Percentiles rank a stretch among this genome's conserved stretches.
phyloP scores from a whole-genome alignment of 2,329 filamentous ascomycete species.

The Zasmidium citrigriseum region DNA sequence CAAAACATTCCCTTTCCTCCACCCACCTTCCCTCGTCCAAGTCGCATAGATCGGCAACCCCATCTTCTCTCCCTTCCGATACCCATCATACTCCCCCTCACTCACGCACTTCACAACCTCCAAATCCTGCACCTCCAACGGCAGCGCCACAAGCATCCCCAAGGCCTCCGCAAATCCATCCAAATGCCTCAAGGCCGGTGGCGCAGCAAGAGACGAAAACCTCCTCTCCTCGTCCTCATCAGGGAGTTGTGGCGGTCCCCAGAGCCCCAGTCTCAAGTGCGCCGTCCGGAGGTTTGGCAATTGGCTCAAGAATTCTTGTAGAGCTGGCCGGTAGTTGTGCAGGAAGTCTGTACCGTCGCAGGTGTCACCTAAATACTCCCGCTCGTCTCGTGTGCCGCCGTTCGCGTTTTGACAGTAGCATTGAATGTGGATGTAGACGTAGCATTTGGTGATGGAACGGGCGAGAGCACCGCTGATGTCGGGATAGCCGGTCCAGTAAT shows the following conservation, averaged over 20 bases:
- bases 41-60: neutral
- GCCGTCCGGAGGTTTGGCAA: neutral
- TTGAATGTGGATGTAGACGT: neutral
- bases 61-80: neutral
- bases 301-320: neutral
- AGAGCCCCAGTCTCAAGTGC: neutral
- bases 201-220: neutral
- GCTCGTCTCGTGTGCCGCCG: neutral
- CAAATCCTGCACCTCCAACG: neutral
- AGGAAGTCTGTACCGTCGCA: constrained; percentile 6
- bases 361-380: neutral
- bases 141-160: neutral
- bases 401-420: constrained; percentile 1
- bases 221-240: neutral
- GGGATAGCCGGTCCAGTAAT: constrained; percentile 5
- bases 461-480: neutral
- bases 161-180: neutral
- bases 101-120: neutral
- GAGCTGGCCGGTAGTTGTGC: neutral
- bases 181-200: too few relatives aligned
- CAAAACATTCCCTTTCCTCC: neutral
- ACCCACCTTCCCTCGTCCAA: neutral
- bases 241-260: neutral
- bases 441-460: neutral
- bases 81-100: neutral